These are phyloP conservation scores for Cyamopsis tetragonoloba DNA, from an alignment of 306 rosid genomes.

Conservation along the genomic window DNA sequence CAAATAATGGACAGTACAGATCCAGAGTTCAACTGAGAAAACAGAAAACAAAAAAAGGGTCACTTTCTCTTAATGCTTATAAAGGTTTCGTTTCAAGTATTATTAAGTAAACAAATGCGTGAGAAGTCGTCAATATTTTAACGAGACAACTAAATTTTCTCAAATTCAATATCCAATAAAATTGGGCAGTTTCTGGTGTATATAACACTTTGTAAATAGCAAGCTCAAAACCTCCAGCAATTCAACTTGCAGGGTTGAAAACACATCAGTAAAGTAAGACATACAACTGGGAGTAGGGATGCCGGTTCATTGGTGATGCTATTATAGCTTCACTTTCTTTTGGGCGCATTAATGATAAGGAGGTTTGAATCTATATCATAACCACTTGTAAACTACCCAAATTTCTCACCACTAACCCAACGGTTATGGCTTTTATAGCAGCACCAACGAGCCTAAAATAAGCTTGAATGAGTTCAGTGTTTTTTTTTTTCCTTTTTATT, in stretches of 20 bases:
- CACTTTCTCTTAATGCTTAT: neutral
- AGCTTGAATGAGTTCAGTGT: neutral
- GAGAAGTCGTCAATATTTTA: neutral
- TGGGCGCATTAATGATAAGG: neutral
- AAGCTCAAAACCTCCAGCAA: neutral
- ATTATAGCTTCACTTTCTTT: neutral
- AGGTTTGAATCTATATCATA: neutral
- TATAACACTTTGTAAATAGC: neutral
- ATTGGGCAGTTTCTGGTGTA: neutral
- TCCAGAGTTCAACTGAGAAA: neutral
- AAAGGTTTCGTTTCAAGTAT: conserved; percentile 1
- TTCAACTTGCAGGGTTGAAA: neutral
- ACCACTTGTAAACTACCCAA: neutral
- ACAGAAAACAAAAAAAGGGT: neutral
- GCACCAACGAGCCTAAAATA: neutral
- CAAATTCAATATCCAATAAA: neutral
- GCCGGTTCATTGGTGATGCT: neutral
- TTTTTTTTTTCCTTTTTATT: no score
- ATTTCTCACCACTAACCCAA: neutral
- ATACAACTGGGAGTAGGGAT: neutral
- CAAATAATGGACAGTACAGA: neutral
- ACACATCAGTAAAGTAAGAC: neutral
- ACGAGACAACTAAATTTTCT: neutral
- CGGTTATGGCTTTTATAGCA: neutral
- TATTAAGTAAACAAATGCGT: neutral